Percentiles rank a stretch among this genome's conserved stretches.
These are phyloP conservation scores for Rhizopus delemar DNA, from an alignment of 371 early-diverging fungal species.

Conservation along the genomic window DNA sequence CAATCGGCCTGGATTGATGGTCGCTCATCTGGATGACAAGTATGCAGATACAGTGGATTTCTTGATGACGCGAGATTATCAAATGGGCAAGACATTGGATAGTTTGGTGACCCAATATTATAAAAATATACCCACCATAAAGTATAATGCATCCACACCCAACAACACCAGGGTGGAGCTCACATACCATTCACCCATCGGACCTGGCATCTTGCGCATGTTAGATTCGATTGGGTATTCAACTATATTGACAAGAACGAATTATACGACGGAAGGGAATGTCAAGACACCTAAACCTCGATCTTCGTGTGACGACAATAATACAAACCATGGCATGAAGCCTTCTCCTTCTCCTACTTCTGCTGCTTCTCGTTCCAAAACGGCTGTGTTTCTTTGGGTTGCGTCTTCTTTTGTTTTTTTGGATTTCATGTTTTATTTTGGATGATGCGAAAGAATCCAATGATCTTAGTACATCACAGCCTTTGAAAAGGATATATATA, in stretches of 20 bases:
- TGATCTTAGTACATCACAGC: no score
- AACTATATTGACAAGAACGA: slow-evolving; percentile 40
- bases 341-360: slow-evolving; percentile 16
- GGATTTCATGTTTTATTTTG: not conserved
- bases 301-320: slow-evolving; percentile 37
- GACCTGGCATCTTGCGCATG: slow-evolving; percentile 49
- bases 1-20: slow-evolving; percentile 43
- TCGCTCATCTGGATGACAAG: slow-evolving; percentile 43
- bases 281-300: slow-evolving; percentile 31
- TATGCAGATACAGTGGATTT: slow-evolving; percentile 43
- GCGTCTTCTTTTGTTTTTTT: not conserved
- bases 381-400: not conserved
- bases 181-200: slow-evolving; percentile 43
- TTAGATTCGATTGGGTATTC: slow-evolving; percentile 51
- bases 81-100: slow-evolving; percentile 31
- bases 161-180: slow-evolving; percentile 16
- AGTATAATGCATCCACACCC: slow-evolving; percentile 26
- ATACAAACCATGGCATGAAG: slow-evolving; percentile 26
- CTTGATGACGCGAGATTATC: slow-evolving; percentile 36
- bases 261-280: slow-evolving; percentile 40
- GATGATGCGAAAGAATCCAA: no score
- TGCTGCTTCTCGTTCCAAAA: not conserved
- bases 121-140: slow-evolving; percentile 25
- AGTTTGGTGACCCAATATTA: slow-evolving; percentile 32
- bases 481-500: no score